Evolutionary conservation across 2,329 filamentous ascomycete species (phyloP), one percentile per base, ranked within the genome.

Genomic region (Alternaria solani): DNA sequence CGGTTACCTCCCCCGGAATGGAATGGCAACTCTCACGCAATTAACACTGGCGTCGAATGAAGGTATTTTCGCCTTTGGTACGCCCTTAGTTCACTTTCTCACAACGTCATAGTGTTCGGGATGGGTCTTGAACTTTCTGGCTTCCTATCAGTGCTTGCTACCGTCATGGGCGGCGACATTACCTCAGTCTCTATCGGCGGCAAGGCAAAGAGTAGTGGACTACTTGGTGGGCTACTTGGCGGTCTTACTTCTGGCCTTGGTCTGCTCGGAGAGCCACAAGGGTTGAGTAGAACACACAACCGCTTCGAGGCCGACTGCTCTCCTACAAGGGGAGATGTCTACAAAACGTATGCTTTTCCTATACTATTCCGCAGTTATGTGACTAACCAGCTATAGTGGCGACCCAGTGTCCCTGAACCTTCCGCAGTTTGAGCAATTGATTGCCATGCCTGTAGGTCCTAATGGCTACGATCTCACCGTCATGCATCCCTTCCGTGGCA

Each of bases 1-100:
- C 55, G 65, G 64, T 20, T 69, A 77, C 57, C 57, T 78, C n/a
- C 72, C 75, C 7, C 70, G 67, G 36, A 63, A 74, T 51, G 77
- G 76, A 36, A 71, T 66, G 25, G 20, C 64, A 23, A 53, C 59
- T 8, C 56, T 58, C 7, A 53, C 56, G 23, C 59, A 66, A 38
- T 53, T 46, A 14, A 38, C 47, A 6, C 30, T 23, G 18, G 25
- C 25, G 32, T 39, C 26, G 4, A 48, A 53, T 6, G 26, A 41
- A 53, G 51, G 36, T 41, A 53, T 7, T 14, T 11, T 16, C n/a
- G 14, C 0, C n/a, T 2, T 4, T 16, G 4, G 4, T 7, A 4
- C 4, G 3, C 11, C 5, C 5, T 20, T 7, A 48, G 28, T 14
- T 12, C 8, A 8, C 2, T 34, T 11, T 30, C 44, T 48, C 6